A percentile compares a stretch with the other conserved stretches of the same genome.
Evolutionary conservation across 208 protist genomes (phyloP).

Genomic region (Leishmania lainsoni): DNA sequence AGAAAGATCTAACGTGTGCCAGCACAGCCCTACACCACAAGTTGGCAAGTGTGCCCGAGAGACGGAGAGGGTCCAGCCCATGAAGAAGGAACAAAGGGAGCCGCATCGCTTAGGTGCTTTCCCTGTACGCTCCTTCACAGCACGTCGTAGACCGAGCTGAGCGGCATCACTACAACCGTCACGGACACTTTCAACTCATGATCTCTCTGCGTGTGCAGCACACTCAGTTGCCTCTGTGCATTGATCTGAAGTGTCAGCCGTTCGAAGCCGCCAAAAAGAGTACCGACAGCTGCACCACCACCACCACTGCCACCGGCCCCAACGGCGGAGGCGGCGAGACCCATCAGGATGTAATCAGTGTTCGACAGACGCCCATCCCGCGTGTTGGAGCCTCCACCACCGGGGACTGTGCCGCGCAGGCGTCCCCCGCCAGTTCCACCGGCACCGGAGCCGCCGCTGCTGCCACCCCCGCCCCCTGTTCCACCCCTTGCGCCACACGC

Average conservation of each 20-base stretch:
- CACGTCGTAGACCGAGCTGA: slow-evolving; percentile 38
- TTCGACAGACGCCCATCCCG: slow-evolving; percentile 66
- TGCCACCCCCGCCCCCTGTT: slow-evolving; percentile 6
- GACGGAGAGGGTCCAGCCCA: not conserved
- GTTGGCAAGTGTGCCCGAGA: not conserved
- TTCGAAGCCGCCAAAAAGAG: slow-evolving; percentile 65
- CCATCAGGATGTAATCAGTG: slow-evolving; percentile 28
- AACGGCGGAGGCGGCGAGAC: slow-evolving; percentile 10
- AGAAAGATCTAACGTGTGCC: not conserved
- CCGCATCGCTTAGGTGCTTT: too few species aligned
- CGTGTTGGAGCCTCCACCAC: not conserved
- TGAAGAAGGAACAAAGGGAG: not conserved
- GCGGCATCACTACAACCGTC: slow-evolving; percentile 64
- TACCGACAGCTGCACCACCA: slow-evolving; percentile 4
- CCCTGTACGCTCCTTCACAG: not conserved
- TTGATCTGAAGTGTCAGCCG: slow-evolving; percentile 80
- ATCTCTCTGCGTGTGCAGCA: slow-evolving; percentile 69
- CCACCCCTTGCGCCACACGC: slow-evolving; percentile 50
- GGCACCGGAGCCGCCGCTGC: slow-evolving; percentile 5
- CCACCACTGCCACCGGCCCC: slow-evolving; percentile 13
- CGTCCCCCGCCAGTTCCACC: slow-evolving; percentile 9
- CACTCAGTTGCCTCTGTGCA: slow-evolving; percentile 62
- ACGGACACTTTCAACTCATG: slow-evolving; percentile 70
- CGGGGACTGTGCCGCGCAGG: not conserved
- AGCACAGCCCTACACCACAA: not conserved